phyloP scores from a whole-genome alignment of 768 basidiomycete species.

The Termitomyces titanicus region DNA sequence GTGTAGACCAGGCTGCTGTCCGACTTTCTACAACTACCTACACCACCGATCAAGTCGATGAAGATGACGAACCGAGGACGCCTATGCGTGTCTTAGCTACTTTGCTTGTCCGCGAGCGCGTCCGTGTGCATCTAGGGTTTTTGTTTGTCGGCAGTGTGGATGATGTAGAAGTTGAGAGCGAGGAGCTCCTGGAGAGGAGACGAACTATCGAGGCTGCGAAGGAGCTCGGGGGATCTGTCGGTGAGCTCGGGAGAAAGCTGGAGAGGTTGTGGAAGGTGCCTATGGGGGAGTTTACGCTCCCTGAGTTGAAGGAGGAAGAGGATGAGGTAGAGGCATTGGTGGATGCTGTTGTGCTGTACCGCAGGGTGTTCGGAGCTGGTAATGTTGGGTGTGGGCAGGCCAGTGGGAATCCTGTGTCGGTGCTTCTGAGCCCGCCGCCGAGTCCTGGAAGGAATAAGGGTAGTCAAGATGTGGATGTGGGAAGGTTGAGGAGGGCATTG shows the following conservation, averaged over 20 bases:
- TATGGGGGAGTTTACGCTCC: background rate
- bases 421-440: conserved; percentile 58
- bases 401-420: conserved; percentile 18
- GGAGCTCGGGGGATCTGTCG: conserved; percentile 58
- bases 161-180: conserved; percentile 19
- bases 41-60: conserved; percentile 10
- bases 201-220: conserved; percentile 55
- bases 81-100: conserved; percentile 52
- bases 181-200: conserved; percentile 34
- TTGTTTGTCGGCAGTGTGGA: conserved; percentile 49
- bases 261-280: conserved; percentile 52
- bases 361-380: conserved; percentile 48
- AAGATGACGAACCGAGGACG: conserved; percentile 17
- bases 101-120: conserved; percentile 44
- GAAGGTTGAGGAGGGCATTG: conserved; percentile 49
- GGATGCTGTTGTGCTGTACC: conserved; percentile 57
- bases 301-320: conserved; percentile 20
- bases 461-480: conserved; percentile 29
- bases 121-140: conserved; percentile 47
- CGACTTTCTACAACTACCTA: conserved; percentile 21
- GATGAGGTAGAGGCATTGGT: conserved; percentile 52
- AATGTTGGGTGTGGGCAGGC: background rate
- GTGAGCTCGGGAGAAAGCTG: conserved; percentile 49
- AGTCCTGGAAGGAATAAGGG: conserved; percentile 30
- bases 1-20: conserved; percentile 49